phyloP scores from a whole-genome alignment of 768 basidiomycete genomes.

The Brasilioporus rufonigricans region DNA sequence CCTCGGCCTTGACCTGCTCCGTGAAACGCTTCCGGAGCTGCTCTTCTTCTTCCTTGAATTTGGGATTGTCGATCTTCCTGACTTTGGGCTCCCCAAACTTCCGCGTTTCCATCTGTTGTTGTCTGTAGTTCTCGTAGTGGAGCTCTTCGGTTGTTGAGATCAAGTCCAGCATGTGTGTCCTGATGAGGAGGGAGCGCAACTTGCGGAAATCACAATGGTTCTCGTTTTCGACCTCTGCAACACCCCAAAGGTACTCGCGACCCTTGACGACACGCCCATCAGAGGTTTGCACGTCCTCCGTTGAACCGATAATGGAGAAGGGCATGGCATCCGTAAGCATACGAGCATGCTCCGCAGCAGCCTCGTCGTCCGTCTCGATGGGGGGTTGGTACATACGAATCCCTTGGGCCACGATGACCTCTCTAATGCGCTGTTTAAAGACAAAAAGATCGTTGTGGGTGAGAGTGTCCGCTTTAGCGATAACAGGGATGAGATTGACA shows the following conservation, averaged over 20 bases:
- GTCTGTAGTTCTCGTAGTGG: slow-evolving; percentile 98
- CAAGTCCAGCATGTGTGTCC: slow-evolving; percentile 98
- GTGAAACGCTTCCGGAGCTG: slow-evolving; percentile 95
- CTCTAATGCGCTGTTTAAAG: slow-evolving; percentile 95
- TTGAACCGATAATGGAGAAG: slow-evolving; percentile 98
- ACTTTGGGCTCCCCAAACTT: slow-evolving; percentile 99
- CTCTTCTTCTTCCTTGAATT: slow-evolving; percentile 99
- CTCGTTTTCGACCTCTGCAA: slow-evolving; percentile 99
- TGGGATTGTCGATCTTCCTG: slow-evolving; percentile 98
- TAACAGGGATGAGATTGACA: slow-evolving; percentile 96
- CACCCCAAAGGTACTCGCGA: slow-evolving; percentile 98
- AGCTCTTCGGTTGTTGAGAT: slow-evolving; percentile 94
- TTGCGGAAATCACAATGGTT: slow-evolving; percentile 99
- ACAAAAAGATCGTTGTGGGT: slow-evolving; percentile 87
- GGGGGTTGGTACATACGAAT: slow-evolving; percentile 96
- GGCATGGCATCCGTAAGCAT: slow-evolving; percentile 90
- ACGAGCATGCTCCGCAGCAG: slow-evolving; percentile 84
- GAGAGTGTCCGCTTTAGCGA: slow-evolving; percentile 97
- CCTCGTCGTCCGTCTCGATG: slow-evolving; percentile 84
- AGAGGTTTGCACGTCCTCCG: slow-evolving; percentile 86
- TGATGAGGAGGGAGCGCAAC: slow-evolving; percentile 89
- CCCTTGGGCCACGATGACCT: slow-evolving; percentile 85
- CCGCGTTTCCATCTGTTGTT: slow-evolving; percentile 99
- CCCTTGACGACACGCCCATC: slow-evolving; percentile 96
- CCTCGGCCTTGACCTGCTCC: slow-evolving; percentile 99